Evolutionary conservation across 768 basidiomycete species (phyloP), one percentile per base, ranked within the genome.

Genomic region (Sporobolomyces phaffii): DNA sequence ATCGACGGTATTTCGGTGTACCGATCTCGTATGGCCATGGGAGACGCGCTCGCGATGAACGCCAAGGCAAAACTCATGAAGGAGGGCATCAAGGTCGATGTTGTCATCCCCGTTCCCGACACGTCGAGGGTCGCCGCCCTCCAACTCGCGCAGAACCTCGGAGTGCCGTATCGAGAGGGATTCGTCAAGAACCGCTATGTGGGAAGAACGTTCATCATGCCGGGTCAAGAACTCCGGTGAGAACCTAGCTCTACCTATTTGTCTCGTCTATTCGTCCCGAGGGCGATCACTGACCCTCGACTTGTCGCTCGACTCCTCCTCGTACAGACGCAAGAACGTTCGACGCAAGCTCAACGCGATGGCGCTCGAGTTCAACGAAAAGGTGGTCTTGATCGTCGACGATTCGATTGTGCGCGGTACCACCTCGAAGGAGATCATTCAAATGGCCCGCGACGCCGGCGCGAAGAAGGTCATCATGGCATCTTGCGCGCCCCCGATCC

Each of bases 111-210:
- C 22, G 89, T 98, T 2, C 96, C 96, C 18, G 96, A 99, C 77
- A 98, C 96, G 1, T 91, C 90, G 26, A 84, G 96, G 54, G 96
- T 98, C 2, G 94, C 96, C 18, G 96, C 96, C 11, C 79, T 98
- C 65, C 94, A 99, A 77, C 80, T 96, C 43, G 96, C 96, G 24
- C 94, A 99, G 77, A 87, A 86, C 74, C 81, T 98, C 47, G 76
- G 83, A 10, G 80, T 98, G 36, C 94, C 96, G 5, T 99, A 98
- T 78, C 85, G 96, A 50, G 96, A 99, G 80, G 96, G 96, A 1
- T 98, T 99, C 77, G 85, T 98, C 73, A 99, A 99, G 81, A 99
- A 99, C 78, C 86, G 96, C 38, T 99, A 99, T 79, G 91, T 98
- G 36, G 96, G 93, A 5, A 81, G 96, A 72, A 99, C 96, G 0